These are phyloP conservation scores for Uronychia setigera DNA, from an alignment of 73 alveolate species.

Conservation along the genomic window DNA sequence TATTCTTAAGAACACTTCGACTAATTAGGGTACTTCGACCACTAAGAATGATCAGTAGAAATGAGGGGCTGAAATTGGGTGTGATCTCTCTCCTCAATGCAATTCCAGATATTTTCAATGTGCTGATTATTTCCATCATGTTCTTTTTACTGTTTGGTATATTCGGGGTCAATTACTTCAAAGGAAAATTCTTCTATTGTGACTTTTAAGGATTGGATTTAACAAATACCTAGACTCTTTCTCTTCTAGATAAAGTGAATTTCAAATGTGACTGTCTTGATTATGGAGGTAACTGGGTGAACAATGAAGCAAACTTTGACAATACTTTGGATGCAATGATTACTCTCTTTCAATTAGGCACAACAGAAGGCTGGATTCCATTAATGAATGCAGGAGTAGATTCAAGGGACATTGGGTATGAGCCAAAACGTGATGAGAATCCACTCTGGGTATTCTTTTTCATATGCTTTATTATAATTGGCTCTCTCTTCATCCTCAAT, in stretches of 20 bases:
- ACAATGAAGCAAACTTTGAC: constrained; percentile 43
- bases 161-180: constrained; percentile 50
- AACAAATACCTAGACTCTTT: not conserved
- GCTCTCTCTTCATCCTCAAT: constrained; percentile 54
- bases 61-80: constrained; percentile 42
- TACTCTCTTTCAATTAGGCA: constrained; percentile 48
- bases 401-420: constrained; percentile 27
- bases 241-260: not conserved
- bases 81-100: constrained; percentile 12
- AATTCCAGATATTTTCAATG: constrained; percentile 26
- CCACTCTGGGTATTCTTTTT: constrained; percentile 31
- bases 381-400: constrained; percentile 63
- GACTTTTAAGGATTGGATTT: not conserved
- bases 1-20: constrained; percentile 12
- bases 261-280: constrained; percentile 57
- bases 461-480: constrained; percentile 53
- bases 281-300: constrained; percentile 67
- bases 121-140: constrained; percentile 13
- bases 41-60: constrained; percentile 15
- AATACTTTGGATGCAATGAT: constrained; percentile 44
- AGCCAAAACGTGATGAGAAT: constrained; percentile 18
- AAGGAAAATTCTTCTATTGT: constrained; percentile 66
- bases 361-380: constrained; percentile 67
- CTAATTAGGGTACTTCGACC: constrained; percentile 33
- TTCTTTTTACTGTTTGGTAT: constrained; percentile 19